These are phyloP conservation scores for Staphylotrichum longicolle DNA, from an alignment of 495 filamentous ascomycete genomes.

Conservation along the genomic window DNA sequence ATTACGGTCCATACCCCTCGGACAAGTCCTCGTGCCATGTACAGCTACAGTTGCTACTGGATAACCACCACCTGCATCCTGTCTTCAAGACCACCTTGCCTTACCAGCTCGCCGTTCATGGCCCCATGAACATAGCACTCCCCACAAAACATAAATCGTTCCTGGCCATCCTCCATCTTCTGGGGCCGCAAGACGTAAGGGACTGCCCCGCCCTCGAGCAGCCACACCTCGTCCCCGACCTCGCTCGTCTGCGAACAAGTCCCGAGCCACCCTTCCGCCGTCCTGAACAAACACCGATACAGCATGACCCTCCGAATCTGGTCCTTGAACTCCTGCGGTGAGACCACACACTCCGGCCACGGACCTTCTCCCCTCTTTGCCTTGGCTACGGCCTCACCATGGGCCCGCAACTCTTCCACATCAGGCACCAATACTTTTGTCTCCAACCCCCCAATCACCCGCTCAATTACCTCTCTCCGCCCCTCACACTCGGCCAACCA, in stretches of 20 bases:
- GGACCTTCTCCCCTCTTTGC: slow-evolving; percentile 13
- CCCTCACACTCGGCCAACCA: background rate
- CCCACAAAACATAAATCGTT: slow-evolving; percentile 6
- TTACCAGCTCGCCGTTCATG: slow-evolving; percentile 9
- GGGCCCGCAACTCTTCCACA: slow-evolving; percentile 1
- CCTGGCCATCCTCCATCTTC: background rate
- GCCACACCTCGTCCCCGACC: slow-evolving; percentile 19
- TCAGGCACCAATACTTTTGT: slow-evolving; percentile 2
- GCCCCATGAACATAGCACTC: slow-evolving; percentile 18
- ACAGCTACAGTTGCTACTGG: background rate
- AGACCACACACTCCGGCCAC: slow-evolving; percentile 10
- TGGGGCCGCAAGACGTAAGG: slow-evolving; percentile 12
- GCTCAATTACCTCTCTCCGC: background rate
- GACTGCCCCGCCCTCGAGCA: slow-evolving; percentile 18
- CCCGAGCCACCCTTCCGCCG: slow-evolving; percentile 13
- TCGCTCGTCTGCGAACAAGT: slow-evolving; percentile 7
- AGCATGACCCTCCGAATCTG: slow-evolving; percentile 15
- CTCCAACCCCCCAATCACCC: background rate
- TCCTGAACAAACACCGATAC: slow-evolving; percentile 12
- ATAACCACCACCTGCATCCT: background rate
- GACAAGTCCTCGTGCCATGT: too few relatives aligned
- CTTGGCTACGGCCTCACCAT: background rate
- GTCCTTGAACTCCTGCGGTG: slow-evolving; percentile 14
- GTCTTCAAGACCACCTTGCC: background rate
- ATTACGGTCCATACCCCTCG: too few relatives aligned